Conservation (phyloP, 495 filamentous ascomycete species). For the Aspergillus kassunensis region DNA sequence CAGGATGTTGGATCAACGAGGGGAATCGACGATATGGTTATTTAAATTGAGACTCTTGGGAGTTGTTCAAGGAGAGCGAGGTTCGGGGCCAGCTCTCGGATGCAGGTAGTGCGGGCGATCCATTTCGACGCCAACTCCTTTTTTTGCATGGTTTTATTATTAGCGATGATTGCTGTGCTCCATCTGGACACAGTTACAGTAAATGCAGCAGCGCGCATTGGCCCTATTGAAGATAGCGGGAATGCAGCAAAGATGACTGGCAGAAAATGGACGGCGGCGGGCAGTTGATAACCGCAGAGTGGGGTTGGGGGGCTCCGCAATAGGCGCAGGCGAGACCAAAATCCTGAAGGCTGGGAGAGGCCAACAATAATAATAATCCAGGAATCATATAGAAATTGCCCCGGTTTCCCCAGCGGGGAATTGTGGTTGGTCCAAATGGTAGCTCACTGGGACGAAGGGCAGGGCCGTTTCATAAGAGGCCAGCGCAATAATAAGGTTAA, state of each 20-base stretch:
- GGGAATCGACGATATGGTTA: conserved; percentile 6
- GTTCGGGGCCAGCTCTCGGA: conserved; percentile 25
- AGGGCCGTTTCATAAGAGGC: conserved; percentile 4
- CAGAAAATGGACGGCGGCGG: conserved; percentile 20
- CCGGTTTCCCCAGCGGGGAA: neutral
- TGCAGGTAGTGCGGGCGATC: conserved; percentile 21
- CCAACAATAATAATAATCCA: conserved; percentile 13
- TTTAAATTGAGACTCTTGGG: neutral
- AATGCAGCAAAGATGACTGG: conserved; percentile 24
- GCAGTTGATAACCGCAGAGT: conserved; percentile 26
- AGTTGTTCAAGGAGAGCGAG: conserved; percentile 23
- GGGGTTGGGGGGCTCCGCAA: conserved; percentile 23
- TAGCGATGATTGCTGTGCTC: conserved; percentile 9
- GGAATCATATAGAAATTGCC: conserved; percentile 5
- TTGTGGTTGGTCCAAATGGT: neutral
- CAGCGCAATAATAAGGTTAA: conserved; percentile 1
- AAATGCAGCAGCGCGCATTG: conserved; percentile 17
- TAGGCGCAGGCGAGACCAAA: conserved; percentile 23
- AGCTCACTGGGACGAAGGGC: neutral
- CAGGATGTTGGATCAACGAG: conserved; percentile 29
- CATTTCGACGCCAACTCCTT: conserved; percentile 16
- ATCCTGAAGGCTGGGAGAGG: conserved; percentile 25
- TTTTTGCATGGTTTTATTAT: conserved; percentile 10
- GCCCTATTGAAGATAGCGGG: conserved; percentile 25
- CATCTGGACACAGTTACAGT: conserved; percentile 12